Percentiles rank a stretch among this genome's conserved stretches.
These are phyloP conservation scores for Penstemon eatonii DNA, from an alignment of 257 asterid species.

Conservation along the genomic window DNA sequence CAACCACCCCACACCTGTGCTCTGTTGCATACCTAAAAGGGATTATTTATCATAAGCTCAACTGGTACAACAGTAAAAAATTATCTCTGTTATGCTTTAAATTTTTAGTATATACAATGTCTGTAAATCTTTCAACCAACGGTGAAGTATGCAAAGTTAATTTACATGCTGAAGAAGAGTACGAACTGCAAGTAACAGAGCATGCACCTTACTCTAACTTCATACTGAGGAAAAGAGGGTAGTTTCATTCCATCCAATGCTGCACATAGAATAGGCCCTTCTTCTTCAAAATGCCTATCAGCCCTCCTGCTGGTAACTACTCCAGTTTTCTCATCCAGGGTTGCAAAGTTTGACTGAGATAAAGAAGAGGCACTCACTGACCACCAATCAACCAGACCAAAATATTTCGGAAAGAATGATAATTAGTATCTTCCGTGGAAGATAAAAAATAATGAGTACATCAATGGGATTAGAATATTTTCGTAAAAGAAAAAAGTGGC, in stretches of 20 bases:
- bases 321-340: slow-evolving; percentile 82
- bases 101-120: too few relatives aligned
- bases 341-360: slow-evolving; percentile 89
- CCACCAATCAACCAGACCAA: slow-evolving; percentile 5
- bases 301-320: slow-evolving; percentile 89
- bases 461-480: too few relatives aligned
- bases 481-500: too few relatives aligned
- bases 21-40: slow-evolving; percentile 87
- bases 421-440: neutral
- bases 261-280: slow-evolving; percentile 91
- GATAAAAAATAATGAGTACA: too few relatives aligned
- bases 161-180: neutral
- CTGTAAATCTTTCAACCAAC: neutral
- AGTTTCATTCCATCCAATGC: slow-evolving; percentile 92
- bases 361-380: slow-evolving; percentile 1
- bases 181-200: slow-evolving; percentile 17
- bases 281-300: slow-evolving; percentile 98
- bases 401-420: slow-evolving; percentile 5
- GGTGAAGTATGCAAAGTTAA: neutral
- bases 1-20: slow-evolving; percentile 99
- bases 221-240: slow-evolving; percentile 77
- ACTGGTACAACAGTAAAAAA: slow-evolving; percentile 13
- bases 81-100: too few relatives aligned
- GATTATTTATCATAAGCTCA: slow-evolving; percentile 23
- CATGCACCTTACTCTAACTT: slow-evolving; percentile 89